Base-by-base conservation (phyloP, 2,329 filamentous ascomycete genomes). In the Colletotrichum navitas region DNA sequence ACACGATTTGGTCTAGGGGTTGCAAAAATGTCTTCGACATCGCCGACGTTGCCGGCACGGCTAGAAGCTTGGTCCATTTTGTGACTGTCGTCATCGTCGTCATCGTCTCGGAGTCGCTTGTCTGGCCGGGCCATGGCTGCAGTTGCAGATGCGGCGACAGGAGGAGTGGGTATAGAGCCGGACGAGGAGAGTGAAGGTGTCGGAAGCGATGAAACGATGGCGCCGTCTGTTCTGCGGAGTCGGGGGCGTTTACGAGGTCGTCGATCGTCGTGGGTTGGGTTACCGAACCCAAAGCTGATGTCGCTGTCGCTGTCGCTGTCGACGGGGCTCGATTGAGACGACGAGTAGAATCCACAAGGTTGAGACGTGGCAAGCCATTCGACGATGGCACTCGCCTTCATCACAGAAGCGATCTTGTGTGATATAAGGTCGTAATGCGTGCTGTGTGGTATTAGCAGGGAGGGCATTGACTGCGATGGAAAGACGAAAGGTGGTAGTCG, bases 181-280 rank as follows among this genome's bases (percentile, higher is more conserved):
- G 16, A n/a, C 45, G 45, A 47, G 45, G 45, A 47, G n/a, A 47
- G 45, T 47, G 45, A n/a, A 47, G 45, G 45, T 18, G 45, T 47
- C n/a, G 16, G 16, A 18, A 47, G 45, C 45, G 45, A 47, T 47
- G 32, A 34, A 34, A 18, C 45, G n/a, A 47, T 47, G 16, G n/a
- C 45, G 16, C 16, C 45, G n/a, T 47, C 45, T 47, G 45, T 16
- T n/a, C 45, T n/a, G n/a, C 16, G n/a, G 45, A 12, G 45, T n/a
- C 45, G 16, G n/a, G 45, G 45, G n/a, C 45, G 45, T 47, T 47
- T 47, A n/a, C 45, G n/a, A 47, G 45, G 45, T 47, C 45, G 45
- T 47, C n/a, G 45, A 47, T 47, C 12, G 45, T 47, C 45, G 16
- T 6, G 45, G n/a, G 45, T 47, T 47, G 16, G 45, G 45, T 47